Evolutionary conservation across 805 yeast species (phyloP), one percentile per base, ranked within the genome.

Genomic region (Kluyveromyces lactis): DNA sequence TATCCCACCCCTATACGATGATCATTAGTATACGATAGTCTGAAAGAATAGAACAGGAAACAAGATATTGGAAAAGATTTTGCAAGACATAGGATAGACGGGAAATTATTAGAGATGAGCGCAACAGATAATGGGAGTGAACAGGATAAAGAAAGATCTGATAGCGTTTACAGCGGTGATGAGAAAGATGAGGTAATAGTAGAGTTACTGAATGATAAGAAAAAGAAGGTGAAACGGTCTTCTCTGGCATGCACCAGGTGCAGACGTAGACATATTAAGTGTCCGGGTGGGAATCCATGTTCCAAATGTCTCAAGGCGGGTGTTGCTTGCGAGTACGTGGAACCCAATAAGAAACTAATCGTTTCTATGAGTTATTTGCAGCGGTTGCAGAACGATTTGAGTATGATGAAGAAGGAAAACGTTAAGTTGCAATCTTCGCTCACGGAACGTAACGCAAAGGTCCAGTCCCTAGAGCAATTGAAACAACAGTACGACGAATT

Each of bases 221-320:
- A 40, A 31, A 54, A 42, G 26, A 45, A 43, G 31, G 41, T 41
- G 33, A 56, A 50, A 41, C 46, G 53, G 31, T 49, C 55, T 3
- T 45, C 52, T 5, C 37, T 56, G 33, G 68, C 69, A 5, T 82
- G 90, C 55, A 72, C 73, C 2, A 62, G 85, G 33, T 83, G 92
- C 53, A 67, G 90, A 24, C 71, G 75, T 35, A 68, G 86, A 39
- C 92, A 83, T 58, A 75, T 80, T 31, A 73, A 81, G 45, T 83
- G 92, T 52, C 86, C 86, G 11, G 87, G 87, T 2, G 86, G 85
- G 1, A 73, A 78, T 35, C 86, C 87, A 0, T 83, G 92, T 55
- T 58, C 64, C 37, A 77, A 77, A 50, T 83, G 92, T 53, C 59
- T 58, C 11, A 54, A 68, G 36, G 74, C 81, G 12, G 70, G 68